Evolutionary conservation across 2,329 filamentous ascomycete species (phyloP), one percentile per base, ranked within the genome.

Genomic region (Aureobasidium sp.): DNA sequence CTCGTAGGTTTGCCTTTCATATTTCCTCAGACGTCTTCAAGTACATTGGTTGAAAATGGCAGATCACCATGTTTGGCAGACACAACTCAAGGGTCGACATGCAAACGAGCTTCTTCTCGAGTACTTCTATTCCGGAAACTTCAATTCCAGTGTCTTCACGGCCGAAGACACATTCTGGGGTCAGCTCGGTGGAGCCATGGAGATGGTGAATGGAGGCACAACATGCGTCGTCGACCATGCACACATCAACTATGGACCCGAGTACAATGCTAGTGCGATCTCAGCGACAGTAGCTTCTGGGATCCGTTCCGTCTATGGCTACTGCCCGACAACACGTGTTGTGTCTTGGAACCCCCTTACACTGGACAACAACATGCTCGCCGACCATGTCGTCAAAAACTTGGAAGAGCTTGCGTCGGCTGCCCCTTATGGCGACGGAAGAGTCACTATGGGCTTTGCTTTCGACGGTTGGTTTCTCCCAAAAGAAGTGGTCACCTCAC

Each of bases 101-200:
- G 70, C 69, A 0, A 66, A 77, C 62, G 64, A 79, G 3, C 66
- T 70, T 2, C 64, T 80, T n/a, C 37, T 78, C 3, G 71, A 78
- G 25, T 79, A 79, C 62, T 35, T 51, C 10, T 51, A 51, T n/a
- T 21, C 29, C 3, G 47, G 47, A 23, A 77, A 77, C 53, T 67
- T 73, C 29, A 66, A 70, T 27, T 69, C 68, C 19, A 69, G 66
- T 13, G 65, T 74, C 53, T 77, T 74, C 62, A 66, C 62, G 1
- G 63, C 73, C 3, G 67, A 74, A 3, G 78, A 81, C 62, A 66
- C 77, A 4, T 79, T 76, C 65, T 79, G 76, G 75, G 77, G 76
- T 10, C 67, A 77, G 62, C 65, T 78, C 3, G 71, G 68, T 7
- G 77, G 75, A 1, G 69, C 69, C 13, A 65, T 77, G 19, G 75